Conservation (phyloP, 352 stramenopile species). For the Discostella stelligera region DNA sequence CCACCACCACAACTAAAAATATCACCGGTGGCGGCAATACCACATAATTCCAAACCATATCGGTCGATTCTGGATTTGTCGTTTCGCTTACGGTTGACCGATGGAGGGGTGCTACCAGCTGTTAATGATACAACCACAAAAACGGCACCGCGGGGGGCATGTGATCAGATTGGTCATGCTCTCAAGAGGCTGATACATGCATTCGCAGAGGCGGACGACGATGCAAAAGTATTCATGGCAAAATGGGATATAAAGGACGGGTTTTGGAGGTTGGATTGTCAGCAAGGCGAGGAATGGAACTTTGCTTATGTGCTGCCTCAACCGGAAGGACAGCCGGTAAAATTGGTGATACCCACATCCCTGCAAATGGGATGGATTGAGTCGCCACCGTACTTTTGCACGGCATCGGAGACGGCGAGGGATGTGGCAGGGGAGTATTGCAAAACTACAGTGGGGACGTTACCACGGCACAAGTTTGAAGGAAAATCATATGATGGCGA, state of each 20-base stretch:
- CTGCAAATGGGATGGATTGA: too few relatives aligned
- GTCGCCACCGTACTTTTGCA: too few relatives aligned
- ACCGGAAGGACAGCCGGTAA: slow-evolving; percentile 2
- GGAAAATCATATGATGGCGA: too few relatives aligned
- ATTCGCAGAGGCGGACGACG: too few relatives aligned
- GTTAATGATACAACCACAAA: too few relatives aligned
- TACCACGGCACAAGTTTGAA: slow-evolving; percentile 3
- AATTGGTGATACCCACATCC: too few relatives aligned
- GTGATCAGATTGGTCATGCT: too few relatives aligned
- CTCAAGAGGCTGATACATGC: slow-evolving; percentile 1
- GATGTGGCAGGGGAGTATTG: background rate
- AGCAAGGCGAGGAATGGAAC: background rate
- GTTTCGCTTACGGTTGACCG: slow-evolving; percentile 1
- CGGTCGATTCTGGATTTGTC: slow-evolving; percentile 33
- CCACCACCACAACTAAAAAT: slow-evolving; percentile 27
- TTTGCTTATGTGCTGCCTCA: slow-evolving; percentile 33
- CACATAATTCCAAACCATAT: slow-evolving; percentile 21
- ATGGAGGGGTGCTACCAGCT: background rate
- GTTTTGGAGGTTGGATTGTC: slow-evolving; percentile 28
- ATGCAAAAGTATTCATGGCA: too few relatives aligned
- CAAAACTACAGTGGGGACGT: slow-evolving; percentile 7
- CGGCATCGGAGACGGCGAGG: too few relatives aligned
- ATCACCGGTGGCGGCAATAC: slow-evolving; percentile 22
- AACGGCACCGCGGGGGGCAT: too few relatives aligned
- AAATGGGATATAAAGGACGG: background rate